Evolutionary conservation across 768 basidiomycete species (phyloP).

Genomic region (Dioszegia hungarica): DNA sequence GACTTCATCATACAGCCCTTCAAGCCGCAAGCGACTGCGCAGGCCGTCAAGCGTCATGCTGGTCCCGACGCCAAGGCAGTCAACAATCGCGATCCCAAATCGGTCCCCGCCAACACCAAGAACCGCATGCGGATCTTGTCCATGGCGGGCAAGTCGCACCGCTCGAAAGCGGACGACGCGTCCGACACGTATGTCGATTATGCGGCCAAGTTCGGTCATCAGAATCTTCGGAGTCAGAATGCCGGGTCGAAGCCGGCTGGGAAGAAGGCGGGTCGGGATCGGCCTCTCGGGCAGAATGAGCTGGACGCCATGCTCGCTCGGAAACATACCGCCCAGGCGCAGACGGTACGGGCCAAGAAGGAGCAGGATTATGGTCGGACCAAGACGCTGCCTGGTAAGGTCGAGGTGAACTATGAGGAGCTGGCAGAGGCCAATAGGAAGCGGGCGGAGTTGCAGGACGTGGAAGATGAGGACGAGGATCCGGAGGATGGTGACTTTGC

Average conservation of each 20-base stretch:
- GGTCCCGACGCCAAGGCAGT: slow-evolving; percentile 28
- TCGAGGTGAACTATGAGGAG: slow-evolving; percentile 17
- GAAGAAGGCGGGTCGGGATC: slow-evolving; percentile 25
- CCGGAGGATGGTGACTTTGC: slow-evolving; percentile 17
- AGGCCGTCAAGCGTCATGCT: no score
- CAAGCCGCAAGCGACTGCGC: background rate
- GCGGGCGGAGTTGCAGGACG: background rate
- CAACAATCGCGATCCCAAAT: slow-evolving; percentile 1
- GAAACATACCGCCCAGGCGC: slow-evolving; percentile 16
- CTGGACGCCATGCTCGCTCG: slow-evolving; percentile 6
- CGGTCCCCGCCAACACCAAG: slow-evolving; percentile 11
- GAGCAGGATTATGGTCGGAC: slow-evolving; percentile 23
- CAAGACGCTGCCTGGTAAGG: slow-evolving; percentile 18
- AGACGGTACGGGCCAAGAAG: slow-evolving; percentile 13
- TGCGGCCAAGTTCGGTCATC: slow-evolving; percentile 27
- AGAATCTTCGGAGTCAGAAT: slow-evolving; percentile 14
- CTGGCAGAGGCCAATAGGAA: slow-evolving; percentile 6
- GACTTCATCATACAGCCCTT: background rate
- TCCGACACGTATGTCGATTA: slow-evolving; percentile 27
- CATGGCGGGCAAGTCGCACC: slow-evolving; percentile 16
- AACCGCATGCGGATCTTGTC: slow-evolving; percentile 14
- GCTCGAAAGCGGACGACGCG: slow-evolving; percentile 1
- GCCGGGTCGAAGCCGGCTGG: slow-evolving; percentile 27
- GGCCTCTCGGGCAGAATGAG: slow-evolving; percentile 2
- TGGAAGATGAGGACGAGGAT: slow-evolving; percentile 23